Evolutionary conservation across 2,329 filamentous ascomycete species (phyloP), one percentile per base, ranked within the genome.

Genomic region (Cladosporium sphaerospermum): DNA sequence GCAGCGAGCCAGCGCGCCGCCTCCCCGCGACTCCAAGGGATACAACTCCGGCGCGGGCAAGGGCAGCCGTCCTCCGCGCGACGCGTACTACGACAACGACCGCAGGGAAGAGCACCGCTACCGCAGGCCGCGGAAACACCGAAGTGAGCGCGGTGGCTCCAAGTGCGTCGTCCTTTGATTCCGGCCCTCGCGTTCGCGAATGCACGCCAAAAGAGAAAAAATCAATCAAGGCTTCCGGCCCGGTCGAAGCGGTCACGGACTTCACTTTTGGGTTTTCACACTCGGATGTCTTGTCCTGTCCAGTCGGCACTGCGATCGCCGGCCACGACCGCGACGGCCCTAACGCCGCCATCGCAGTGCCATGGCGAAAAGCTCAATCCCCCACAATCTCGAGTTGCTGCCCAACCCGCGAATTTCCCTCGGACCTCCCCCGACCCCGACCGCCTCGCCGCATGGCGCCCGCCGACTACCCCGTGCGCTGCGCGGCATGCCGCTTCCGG

Each of bases 1-100:
- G 63, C 90, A 96, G 72, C 81, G 89, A 59, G 63, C 61, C 13
- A 62, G 47, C 31, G 61, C 59, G 14, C 61, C 64, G n/a, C 54
- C 59, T 23, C 53, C 54, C 13, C 51, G 51, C 16, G 51, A 53
- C 13, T 41, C 36, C 28, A 43, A 53, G 16, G 51, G 43, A 43
- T 34, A 53, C 43, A 53, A 42, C 37, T 33, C 51, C 7, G 41
- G 31, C 4, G 40, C 43, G 4, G 16, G 37, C 37, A 47, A 37
- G 13, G 36, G 44, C 18, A 31, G 16, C 36, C 36, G 51, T 8
- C 43, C 43, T 5, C 19, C 51, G 16, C 41, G 39, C 16, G 51
- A 53, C 39, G 36, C 37, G 14, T 53, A 46, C 23, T 19, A 53
- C 40, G 51, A 53, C 28, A 47, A 42, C 44, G 37, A 53, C 44